Evolutionary conservation across 805 yeast species (phyloP).

Genomic region (Torulaspora microellipsoides): DNA sequence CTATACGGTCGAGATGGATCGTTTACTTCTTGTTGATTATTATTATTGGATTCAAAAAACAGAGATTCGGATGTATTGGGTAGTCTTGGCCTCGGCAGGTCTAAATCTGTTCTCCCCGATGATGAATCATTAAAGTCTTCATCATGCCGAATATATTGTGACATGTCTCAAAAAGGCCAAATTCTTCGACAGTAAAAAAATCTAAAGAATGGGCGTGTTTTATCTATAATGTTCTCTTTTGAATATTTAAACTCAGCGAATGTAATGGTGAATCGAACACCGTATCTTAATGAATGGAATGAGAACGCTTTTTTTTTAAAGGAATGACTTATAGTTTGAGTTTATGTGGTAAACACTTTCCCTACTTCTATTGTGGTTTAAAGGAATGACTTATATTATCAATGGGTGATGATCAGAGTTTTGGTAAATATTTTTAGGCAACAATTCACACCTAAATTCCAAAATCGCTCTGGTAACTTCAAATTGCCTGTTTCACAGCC

Average conservation of each 20-base stretch:
- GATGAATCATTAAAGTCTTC: constrained; percentile 2
- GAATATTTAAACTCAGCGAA: too few species aligned
- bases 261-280: background rate
- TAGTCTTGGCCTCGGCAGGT: constrained; percentile 1
- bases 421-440: background rate
- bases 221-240: too few species aligned
- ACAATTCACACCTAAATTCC: background rate
- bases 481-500: background rate
- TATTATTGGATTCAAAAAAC: constrained; percentile 2
- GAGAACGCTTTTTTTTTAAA: background rate
- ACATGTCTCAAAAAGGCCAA: constrained; percentile 4
- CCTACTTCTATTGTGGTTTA: too few species aligned
- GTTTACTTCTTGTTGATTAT: background rate
- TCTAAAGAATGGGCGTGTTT: background rate
- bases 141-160: constrained; percentile 1
- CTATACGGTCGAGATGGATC: background rate
- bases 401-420: too few species aligned
- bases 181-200: background rate
- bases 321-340: background rate
- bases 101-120: constrained; percentile 1
- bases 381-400: too few species aligned
- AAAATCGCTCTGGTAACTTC: background rate
- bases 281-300: background rate
- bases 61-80: background rate
- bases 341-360: too few species aligned